Evolutionary conservation across 164 flowering plant genomes (phyloP), one percentile per base, ranked within the genome.

Genomic region (Dillenia suffruticosa): DNA sequence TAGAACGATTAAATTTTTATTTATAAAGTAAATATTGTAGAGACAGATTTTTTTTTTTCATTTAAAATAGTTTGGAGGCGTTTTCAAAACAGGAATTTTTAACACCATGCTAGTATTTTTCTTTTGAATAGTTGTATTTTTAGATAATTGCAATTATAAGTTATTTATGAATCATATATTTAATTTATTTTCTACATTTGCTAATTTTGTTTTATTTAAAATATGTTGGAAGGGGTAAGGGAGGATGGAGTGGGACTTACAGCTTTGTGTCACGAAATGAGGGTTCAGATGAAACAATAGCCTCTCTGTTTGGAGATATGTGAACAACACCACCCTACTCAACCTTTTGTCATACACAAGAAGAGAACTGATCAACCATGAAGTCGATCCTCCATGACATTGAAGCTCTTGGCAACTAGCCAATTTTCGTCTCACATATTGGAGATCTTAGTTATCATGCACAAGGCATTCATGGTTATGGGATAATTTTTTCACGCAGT

Each of bases 391-490:
- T 81, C 15, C 87, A 96, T 8, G 97, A 95, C 75, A 76, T 92
- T 19, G 84, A 84, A 76, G 84, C 87, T 55, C 80, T 92, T 10
- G 97, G 90, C 10, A 79, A 90, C 67, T 89, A 85, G 64, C 96
- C 96, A 40, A 73, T 88, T 11, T 73, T 95, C 44, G 78, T 95
- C 58, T 95, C 99, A 6, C 97, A 95, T 64, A 85, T 92, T 62
- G 99, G 99, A 52, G 99, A 95, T 61, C 85, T 92, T 59, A 95
- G 99, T 77, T 95, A 95, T 66, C 96, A 97, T 8, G 40, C 40
- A 81, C 97, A 68, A 97, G 97, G 53, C 84, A 84, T 61, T 70
- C 97, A n/a, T 95, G 99, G 97, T 45, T 92, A 63, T 95, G 99
- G 99, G 99, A 95, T 65, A 72, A 81, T 45, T 92, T 92, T 67